Evolutionary conservation across 202 grass and related monocot genomes (phyloP), one percentile per base, ranked within the genome.

Genomic region (Bolboschoenoplectus hybrid): DNA sequence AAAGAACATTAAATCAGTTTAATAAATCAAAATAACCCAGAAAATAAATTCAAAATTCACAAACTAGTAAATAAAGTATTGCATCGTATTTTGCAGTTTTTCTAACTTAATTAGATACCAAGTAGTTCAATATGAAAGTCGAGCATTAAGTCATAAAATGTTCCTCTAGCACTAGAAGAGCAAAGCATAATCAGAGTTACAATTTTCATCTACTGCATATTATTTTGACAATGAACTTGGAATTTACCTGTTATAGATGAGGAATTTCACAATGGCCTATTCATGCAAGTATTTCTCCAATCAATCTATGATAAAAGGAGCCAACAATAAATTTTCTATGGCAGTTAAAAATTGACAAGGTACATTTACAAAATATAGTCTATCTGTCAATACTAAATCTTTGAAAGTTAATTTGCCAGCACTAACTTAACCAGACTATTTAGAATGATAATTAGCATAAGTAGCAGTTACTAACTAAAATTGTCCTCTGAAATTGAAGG

Each of bases 1-100:
- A 40, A 40, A 38, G 32, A 84, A 58, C 7, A 79, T 40, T 20
- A 84, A 71, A 84, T 34, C 16, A 68, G 12, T 51, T 14, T 34
- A 82, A 51, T 67, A 67, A 47, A 58, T 84, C n/a, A 84, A 53
- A 35, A 71, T 69, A 69, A 9, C 61, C 32, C 3, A 16, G 12
- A 53, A 69, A 51, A 51, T 35, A 82, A 26, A 78, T 79, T 43
- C 9, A 82, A 34, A 67, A 50, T n/a, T 19, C 43, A 49, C 53
- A 65, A 13, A 17, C 35, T 67, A 67, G n/a, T 51, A 38, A 67
- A 67, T 35, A 38, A 51, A 52, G 5, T 26, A 44, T 16, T 82
- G 56, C 45, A 65, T 60, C 35, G 53, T 58, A 58, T 40, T 8
- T 81, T 63, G 78, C 8, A 62, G n/a, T 73, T 75, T 75, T 6